Evolutionary conservation across 2,329 filamentous ascomycete species (phyloP), one percentile per base, ranked within the genome.

Genomic region (Stachybotrys elegans): DNA sequence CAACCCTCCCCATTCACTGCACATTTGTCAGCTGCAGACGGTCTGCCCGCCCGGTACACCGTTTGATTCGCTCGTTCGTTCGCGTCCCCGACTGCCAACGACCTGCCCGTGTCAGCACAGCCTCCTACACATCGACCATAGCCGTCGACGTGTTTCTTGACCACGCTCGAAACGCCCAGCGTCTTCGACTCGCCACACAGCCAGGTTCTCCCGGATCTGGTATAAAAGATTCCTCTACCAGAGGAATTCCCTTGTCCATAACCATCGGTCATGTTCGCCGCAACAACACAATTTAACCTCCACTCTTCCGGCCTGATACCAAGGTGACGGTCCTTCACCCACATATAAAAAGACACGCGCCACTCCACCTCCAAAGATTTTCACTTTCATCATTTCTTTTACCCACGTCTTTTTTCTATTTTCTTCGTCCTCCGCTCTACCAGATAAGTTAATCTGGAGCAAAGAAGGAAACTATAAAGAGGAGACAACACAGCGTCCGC

Each of bases 301-400:
- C 73, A 71, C 71, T 72, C 73, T 61, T 73, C 73, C 75, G 73
- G 78, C 69, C 71, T 75, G 70, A 78, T 76, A 76, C 73, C 74
- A 71, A 76, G 76, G 76, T 79, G 76, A 79, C 75, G 65, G 68
- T 69, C 62, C 60, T 70, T 65, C 65, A 66, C 65, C 61, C 63
- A 66, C 64, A 71, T 69, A 70, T 34, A 8, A 34, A 8, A n/a
- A n/a, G n/a, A n/a, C n/a, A n/a, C n/a, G n/a, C n/a, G n/a, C n/a
- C n/a, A n/a, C n/a, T n/a, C n/a, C n/a, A n/a, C n/a, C n/a, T n/a
- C n/a, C n/a, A n/a, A n/a, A n/a, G n/a, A n/a, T n/a, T n/a, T n/a
- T n/a, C n/a, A n/a, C n/a, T n/a, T n/a, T n/a, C n/a, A n/a, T n/a
- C n/a, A n/a, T n/a, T n/a, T n/a, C 65, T 68, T 62, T 64, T 63